Evolutionary conservation across 148 eudicot species (phyloP).

Genomic region (Rhododendron vialii): DNA sequence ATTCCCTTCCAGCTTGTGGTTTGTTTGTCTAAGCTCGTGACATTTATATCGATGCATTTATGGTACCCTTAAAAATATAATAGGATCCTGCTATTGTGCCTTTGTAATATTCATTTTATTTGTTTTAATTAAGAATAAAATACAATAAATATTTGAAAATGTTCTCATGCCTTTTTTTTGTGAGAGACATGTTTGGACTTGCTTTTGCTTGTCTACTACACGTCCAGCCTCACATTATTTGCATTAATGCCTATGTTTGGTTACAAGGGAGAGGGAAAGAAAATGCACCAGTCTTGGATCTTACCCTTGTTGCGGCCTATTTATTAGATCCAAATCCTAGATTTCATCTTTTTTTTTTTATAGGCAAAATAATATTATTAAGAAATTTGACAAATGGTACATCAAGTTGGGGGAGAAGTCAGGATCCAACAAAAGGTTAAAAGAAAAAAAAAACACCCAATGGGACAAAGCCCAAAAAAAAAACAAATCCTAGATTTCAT

Average conservation of each 20-base stretch:
- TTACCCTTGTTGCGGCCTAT: not conserved
- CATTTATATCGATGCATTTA: not conserved
- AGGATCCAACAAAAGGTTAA: too few species aligned
- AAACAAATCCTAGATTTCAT: too few species aligned
- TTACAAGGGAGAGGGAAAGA: not conserved
- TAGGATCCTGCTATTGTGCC: not conserved
- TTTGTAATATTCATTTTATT: too few species aligned
- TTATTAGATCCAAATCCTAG: not conserved
- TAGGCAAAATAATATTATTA: too few species aligned
- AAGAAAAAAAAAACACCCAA: too few species aligned
- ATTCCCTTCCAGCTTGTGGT: not conserved
- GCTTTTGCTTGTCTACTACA: not conserved
- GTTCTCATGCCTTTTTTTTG: not conserved
- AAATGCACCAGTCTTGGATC: not conserved
- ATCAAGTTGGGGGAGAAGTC: too few species aligned
- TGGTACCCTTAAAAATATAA: not conserved
- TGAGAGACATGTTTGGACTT: constrained; percentile 2
- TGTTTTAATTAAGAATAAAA: not conserved
- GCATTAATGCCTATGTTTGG: not conserved
- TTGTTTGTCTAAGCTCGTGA: not conserved
- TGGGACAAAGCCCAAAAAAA: too few species aligned
- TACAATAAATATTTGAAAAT: not conserved
- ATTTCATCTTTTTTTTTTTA: too few species aligned
- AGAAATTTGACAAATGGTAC: too few species aligned
- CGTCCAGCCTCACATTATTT: not conserved